Percentiles rank a stretch among this genome's conserved stretches.
Evolutionary conservation across 805 yeast genomes (phyloP).

Genomic region (Candida anglica): DNA sequence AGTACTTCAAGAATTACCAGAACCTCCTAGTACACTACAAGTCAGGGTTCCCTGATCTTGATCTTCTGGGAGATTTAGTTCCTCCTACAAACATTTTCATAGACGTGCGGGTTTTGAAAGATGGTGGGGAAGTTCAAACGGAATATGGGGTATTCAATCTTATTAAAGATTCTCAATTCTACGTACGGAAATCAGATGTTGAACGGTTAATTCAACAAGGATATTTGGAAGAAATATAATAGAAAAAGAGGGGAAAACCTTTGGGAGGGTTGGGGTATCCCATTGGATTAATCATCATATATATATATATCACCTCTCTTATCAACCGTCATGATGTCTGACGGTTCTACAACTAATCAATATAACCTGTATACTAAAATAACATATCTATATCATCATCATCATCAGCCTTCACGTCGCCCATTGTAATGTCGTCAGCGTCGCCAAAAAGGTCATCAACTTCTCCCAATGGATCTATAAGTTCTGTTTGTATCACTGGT

Average conservation of each 20-base stretch:
- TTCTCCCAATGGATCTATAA: not conserved
- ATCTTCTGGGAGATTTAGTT: slow-evolving; percentile 79
- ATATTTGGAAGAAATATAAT: slow-evolving; percentile 69
- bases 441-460: not conserved
- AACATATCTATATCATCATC: slow-evolving; percentile 7
- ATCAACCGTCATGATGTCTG: not conserved
- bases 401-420: not conserved
- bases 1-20: slow-evolving; percentile 66
- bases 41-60: slow-evolving; percentile 77
- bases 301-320: too few species aligned
- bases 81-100: slow-evolving; percentile 92
- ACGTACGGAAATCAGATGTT: slow-evolving; percentile 90
- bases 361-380: slow-evolving; percentile 3
- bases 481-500: too few species aligned
- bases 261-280: too few species aligned
- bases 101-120: slow-evolving; percentile 88
- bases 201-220: slow-evolving; percentile 94
- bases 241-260: not conserved
- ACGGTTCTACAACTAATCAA: too few species aligned
- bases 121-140: slow-evolving; percentile 96
- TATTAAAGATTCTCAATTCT: slow-evolving; percentile 90
- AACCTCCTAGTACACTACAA: slow-evolving; percentile 73
- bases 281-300: too few species aligned
- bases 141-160: slow-evolving; percentile 94
- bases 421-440: not conserved